phyloP scores from a whole-genome alignment of 108 stramenopile species.

The Tribonema minus region DNA sequence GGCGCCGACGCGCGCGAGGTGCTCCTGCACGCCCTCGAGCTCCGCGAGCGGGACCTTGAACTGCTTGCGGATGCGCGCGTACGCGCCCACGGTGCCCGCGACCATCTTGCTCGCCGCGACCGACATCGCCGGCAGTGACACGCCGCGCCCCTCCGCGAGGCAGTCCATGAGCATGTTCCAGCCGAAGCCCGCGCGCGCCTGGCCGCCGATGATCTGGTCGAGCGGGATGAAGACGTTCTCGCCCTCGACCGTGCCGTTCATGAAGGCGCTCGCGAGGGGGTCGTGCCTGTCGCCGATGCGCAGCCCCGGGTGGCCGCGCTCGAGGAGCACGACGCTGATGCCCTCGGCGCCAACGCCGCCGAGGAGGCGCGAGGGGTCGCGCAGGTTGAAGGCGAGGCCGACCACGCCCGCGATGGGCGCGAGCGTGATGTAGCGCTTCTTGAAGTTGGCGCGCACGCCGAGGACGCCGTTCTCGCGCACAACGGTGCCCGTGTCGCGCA shows the following conservation, averaged over 20 bases:
- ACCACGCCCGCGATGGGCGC: conserved; percentile 95
- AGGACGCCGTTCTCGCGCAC: conserved; percentile 83
- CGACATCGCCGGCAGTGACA: conserved; percentile 87
- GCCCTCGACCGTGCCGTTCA: conserved; percentile 98
- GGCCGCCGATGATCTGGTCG: conserved; percentile 87
- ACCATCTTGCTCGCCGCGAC: conserved; percentile 79
- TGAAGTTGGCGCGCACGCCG: conserved; percentile 88
- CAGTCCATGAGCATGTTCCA: conserved; percentile 99
- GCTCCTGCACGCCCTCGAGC: conserved; percentile 97
- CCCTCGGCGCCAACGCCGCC: conserved; percentile 84
- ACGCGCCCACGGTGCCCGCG: conserved; percentile 83
- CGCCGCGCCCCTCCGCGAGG: conserved; percentile 92
- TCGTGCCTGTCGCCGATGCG: conserved; percentile 85
- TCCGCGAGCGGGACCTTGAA: conserved; percentile 97
- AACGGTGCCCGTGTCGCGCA: conserved; percentile 79
- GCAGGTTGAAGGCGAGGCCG: conserved; percentile 83
- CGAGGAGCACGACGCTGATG: conserved; percentile 87
- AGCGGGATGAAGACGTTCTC: conserved; percentile 97
- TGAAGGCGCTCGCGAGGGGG: conserved; percentile 63
- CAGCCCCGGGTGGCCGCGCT: conserved; percentile 84
- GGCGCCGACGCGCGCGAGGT: conserved; percentile 77
- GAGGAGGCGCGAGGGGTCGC: conserved; percentile 85
- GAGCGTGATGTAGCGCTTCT: conserved; percentile 97
- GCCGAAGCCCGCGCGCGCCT: conserved; percentile 89
- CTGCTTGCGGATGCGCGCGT: conserved; percentile 90